Evolutionary conservation across 2,329 filamentous ascomycete species (phyloP).

Genomic region (Colletotrichum lupini): DNA sequence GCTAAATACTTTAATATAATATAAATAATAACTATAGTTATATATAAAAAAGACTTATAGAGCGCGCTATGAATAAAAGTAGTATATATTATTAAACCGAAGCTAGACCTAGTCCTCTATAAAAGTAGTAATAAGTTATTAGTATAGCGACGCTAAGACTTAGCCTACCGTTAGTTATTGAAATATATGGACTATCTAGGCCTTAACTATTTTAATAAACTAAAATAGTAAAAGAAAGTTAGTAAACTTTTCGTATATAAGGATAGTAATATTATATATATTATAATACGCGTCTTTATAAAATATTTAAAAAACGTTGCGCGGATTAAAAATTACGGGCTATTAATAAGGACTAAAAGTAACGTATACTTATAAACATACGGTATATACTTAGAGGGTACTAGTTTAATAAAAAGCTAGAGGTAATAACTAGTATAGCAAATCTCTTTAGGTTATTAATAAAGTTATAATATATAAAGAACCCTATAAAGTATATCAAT

Average conservation of each 20-base stretch:
- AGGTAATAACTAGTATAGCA: neutral
- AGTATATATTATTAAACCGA: neutral
- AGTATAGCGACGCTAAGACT: too few species aligned
- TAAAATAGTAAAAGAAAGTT: neutral
- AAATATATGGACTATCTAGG: neutral
- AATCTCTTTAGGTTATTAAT: neutral
- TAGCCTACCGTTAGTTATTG: too few species aligned
- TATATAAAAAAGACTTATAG: neutral
- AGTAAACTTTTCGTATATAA: neutral
- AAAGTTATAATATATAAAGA: neutral
- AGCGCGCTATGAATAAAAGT: neutral
- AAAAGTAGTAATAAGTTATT: neutral
- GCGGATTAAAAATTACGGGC: slow-evolving; percentile 9
- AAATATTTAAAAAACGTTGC: slow-evolving; percentile 12
- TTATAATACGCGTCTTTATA: slow-evolving; percentile 7
- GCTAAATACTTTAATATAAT: slow-evolving; percentile 6
- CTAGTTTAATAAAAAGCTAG: too few species aligned
- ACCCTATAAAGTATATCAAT: neutral
- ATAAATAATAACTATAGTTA: neutral
- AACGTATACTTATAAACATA: neutral
- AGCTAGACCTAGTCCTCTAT: neutral
- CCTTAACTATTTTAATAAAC: slow-evolving; percentile 8
- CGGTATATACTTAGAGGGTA: neutral
- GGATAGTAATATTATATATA: neutral
- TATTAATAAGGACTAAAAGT: neutral